Base-by-base conservation (phyloP, 2,329 filamentous ascomycete species). In the Aaosphaeria pasadenensis region DNA sequence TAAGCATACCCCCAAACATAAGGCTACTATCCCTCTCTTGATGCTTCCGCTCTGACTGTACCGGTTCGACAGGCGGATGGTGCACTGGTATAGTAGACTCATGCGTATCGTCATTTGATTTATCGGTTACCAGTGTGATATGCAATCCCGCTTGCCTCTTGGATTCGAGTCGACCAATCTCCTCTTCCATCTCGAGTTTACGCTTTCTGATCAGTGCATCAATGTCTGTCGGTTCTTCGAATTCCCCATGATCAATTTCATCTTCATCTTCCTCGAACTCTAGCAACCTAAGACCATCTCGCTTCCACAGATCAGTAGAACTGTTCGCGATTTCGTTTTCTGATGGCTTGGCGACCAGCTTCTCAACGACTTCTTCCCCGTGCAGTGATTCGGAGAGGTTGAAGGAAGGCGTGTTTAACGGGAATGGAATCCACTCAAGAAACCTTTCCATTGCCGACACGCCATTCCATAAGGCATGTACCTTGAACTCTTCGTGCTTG, bases 381-480 rank as follows among this genome's bases (percentile, higher is more conserved):
- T 72, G 66, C 4, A 77, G 66, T 7, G 51, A 55, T 43, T 74
- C 71, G 11, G 74, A 66, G 0, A 70, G 54, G 7, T 61, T 65
- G 9, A 73, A 49, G 5, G 68, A 66, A 3, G 59, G 69, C 1
- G 74, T 55, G n/a, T 71, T 66, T 4, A 60, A 59, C 3, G 71
- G 66, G 46, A 82, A 79, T 3, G 78, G 75, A 29, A 50, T 63
- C 78, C 78, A 82, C 4, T 55, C 64, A 7, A 82, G 54, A 3
- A 66, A 61, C 30, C 66, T 58, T 32, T 77, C 70, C 4, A 74
- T 51, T 42, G 64, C 67, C 5, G 67, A 66, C 4, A 71, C 48
- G 4, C 70, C 71, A 49, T 59, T 63, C 77, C 78, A 81, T 5
- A 58, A 60, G 7, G 49, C 50, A 33, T 59, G 55, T 17, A 58